phyloP scores from a whole-genome alignment of 1,139 yeast species.

The Hyphopichia khmerensis region DNA sequence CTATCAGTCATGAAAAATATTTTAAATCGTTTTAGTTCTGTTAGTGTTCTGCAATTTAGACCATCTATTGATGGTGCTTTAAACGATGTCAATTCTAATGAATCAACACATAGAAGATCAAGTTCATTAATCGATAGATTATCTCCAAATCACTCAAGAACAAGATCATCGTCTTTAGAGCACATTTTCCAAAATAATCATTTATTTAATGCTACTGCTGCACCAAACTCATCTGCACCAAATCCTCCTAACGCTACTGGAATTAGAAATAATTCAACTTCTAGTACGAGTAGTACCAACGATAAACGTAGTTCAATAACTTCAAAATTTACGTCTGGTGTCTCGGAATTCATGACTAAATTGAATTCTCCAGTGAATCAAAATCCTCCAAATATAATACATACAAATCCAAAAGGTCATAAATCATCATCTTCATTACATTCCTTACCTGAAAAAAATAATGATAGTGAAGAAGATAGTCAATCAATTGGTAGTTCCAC shows the following conservation, averaged over 20 bases:
- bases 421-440: conserved; percentile 31
- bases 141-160: conserved; percentile 36
- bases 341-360: conserved; percentile 44
- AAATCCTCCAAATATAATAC: neutral
- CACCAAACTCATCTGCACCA: neutral
- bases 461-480: conserved; percentile 1
- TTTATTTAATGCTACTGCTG: neutral
- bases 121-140: conserved; percentile 27
- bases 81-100: conserved; percentile 2
- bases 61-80: conserved; percentile 7
- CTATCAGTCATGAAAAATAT: conserved; percentile 35
- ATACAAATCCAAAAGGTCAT: conserved; percentile 15
- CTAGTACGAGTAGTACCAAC: neutral
- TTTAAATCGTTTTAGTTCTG: conserved; percentile 35
- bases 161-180: conserved; percentile 41
- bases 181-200: conserved; percentile 3
- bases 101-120: conserved; percentile 20
- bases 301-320: conserved; percentile 34
- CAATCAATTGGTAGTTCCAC: neutral
- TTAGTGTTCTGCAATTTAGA: conserved; percentile 21
- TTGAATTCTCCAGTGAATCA: conserved; percentile 21
- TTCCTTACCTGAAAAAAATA: conserved; percentile 26
- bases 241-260: neutral
- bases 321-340: conserved; percentile 40
- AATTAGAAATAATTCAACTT: neutral